phyloP scores from a whole-genome alignment of 352 stramenopile species.

The Pythium angustatum region DNA sequence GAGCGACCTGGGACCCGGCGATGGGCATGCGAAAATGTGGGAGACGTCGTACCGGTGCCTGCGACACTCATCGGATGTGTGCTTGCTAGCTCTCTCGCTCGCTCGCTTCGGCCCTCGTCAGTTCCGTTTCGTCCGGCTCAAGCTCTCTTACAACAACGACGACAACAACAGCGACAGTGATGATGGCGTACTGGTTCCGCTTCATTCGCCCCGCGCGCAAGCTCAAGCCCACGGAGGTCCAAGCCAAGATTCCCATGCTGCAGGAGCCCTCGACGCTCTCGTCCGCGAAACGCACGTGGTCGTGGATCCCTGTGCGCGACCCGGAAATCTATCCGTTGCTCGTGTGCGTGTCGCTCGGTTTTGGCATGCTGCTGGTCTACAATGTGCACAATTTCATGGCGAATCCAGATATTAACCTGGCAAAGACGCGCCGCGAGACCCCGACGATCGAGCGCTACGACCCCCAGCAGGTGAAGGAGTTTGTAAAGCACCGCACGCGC shows the following conservation, averaged over 20 bases:
- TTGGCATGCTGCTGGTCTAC: conserved; percentile 35
- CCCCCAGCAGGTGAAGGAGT: conserved; percentile 30
- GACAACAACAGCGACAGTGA: not conserved
- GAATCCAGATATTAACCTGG: conserved; percentile 38
- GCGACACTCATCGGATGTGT: not conserved
- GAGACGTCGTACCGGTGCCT: conserved; percentile 5
- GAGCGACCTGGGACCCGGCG: too few relatives aligned
- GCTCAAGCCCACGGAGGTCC: conserved; percentile 36
- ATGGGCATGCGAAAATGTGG: not conserved
- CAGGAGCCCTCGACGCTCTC: conserved; percentile 17
- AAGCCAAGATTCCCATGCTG: conserved; percentile 47
- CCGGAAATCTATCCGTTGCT: conserved; percentile 45
- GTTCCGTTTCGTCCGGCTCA: too few relatives aligned
- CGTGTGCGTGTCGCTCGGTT: conserved; percentile 27
- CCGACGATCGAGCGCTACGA: conserved; percentile 33
- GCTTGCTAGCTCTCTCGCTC: not conserved
- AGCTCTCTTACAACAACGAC: not conserved
- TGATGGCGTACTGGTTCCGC: conserved; percentile 30
- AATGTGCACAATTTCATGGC: conserved; percentile 33
- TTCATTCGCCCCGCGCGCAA: conserved; percentile 28
- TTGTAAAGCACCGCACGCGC: conserved; percentile 26
- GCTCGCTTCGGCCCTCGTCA: not conserved
- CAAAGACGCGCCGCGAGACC: conserved; percentile 39
- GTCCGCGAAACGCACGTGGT: conserved; percentile 28
- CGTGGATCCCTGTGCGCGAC: conserved; percentile 35